These are phyloP conservation scores for Lathyrus sativus DNA, from an alignment of 306 rosid genomes.

Conservation along the genomic window DNA sequence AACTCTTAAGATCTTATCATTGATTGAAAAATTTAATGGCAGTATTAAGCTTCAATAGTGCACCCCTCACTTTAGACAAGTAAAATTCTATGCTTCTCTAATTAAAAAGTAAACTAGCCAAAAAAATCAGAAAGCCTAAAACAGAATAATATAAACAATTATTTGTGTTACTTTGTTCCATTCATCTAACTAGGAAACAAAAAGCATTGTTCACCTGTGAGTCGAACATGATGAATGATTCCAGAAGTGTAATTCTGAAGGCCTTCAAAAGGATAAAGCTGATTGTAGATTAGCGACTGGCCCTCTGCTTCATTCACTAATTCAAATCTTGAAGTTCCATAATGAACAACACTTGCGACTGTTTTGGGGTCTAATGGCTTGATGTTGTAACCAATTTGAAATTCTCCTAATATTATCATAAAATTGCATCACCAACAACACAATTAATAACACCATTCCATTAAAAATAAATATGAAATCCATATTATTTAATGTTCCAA, in stretches of 20 bases:
- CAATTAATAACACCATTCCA: constrained; percentile 2
- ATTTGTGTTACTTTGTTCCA: background rate
- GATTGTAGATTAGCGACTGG: constrained; percentile 66
- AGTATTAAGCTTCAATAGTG: background rate
- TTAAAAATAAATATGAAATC: background rate
- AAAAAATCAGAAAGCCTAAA: background rate
- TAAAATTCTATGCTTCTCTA: background rate
- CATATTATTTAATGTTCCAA: constrained; percentile 6
- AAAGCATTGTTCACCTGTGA: constrained; percentile 51
- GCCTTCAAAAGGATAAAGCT: constrained; percentile 80
- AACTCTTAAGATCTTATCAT: background rate
- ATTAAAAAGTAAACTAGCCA: constrained; percentile 9
- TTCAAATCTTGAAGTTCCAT: constrained; percentile 49
- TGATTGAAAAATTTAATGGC: background rate
- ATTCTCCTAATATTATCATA: constrained; percentile 59
- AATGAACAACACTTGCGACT: constrained; percentile 63
- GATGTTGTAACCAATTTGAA: constrained; percentile 69
- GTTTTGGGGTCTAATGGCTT: constrained; percentile 67
- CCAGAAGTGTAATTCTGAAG: constrained; percentile 89
- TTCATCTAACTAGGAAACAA: constrained; percentile 21
- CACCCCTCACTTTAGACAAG: constrained; percentile 5
- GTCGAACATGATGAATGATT: constrained; percentile 84
- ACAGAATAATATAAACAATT: background rate
- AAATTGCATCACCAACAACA: background rate
- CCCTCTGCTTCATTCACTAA: constrained; percentile 60